Base-by-base conservation (phyloP, 2,329 filamentous ascomycete genomes). In the Colletotrichum endophyticum region DNA sequence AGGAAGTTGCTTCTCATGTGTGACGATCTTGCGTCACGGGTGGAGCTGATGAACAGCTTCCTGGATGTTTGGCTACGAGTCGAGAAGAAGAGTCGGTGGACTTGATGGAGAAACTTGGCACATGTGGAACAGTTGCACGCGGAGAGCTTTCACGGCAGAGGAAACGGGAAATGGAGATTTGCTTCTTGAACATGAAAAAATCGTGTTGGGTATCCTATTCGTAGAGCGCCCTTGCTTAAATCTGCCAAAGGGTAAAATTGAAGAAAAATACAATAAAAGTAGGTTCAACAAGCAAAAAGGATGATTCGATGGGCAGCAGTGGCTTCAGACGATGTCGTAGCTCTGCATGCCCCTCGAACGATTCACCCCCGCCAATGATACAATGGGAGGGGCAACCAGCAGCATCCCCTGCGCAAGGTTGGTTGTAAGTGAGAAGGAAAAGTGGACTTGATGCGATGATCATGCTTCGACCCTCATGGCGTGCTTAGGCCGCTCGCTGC, bases 121-220 rank as follows among this genome's bases (percentile, higher is more conserved):
- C n/a, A 25, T 28, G 36, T 44, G 28, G 67, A 56, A 27, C 27
- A 34, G 13, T 28, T 8, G 13, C n/a, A 34, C n/a, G 56, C 13
- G 67, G 56, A 8, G 12, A 13, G 16, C 5, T n/a, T 39, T 30
- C 53, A 30, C 28, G 59, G 15, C n/a, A 22, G 28, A 32, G 28
- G 6, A 22, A 11, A 27, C 27, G 19, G 59, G 3, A 32, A 2
- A 34, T 22, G 28, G 56, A 6, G 9, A 13, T 59, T 59, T 12
- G 16, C 12, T 22, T 7, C 32, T 39, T 30, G 44, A 63, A 57
- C 56, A 12, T 62, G 25, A 57, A 34, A 69, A 44, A 28, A 44
- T 36, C 34, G 39, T 22, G 39, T 70, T 76, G 73, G 70, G 73
- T 76, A 76, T 76, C 67, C 57, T 76, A 69, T 39, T 64, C 73